A percentile compares a stretch with the other conserved stretches of the same genome.
phyloP scores from a whole-genome alignment of 2,329 filamentous ascomycete genomes.

The Botrytis medusae region DNA sequence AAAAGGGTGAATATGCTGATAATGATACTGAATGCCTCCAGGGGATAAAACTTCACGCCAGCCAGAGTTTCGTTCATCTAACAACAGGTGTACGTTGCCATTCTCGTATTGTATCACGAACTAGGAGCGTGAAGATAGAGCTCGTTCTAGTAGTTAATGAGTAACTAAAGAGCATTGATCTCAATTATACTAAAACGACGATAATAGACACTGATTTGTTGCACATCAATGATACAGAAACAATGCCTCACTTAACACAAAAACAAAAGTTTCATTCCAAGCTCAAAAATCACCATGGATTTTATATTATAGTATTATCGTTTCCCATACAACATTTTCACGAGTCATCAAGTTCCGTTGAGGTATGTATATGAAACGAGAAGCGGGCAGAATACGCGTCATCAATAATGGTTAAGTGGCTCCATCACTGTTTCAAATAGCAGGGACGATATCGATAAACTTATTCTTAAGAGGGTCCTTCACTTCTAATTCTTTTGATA shows the following conservation, averaged over 20 bases:
- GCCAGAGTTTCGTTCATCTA: neutral
- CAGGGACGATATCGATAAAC: neutral
- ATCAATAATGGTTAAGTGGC: neutral
- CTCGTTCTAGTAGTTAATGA: neutral
- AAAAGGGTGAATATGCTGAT: neutral
- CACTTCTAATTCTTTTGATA: neutral
- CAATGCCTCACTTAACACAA: neutral
- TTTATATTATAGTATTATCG: neutral
- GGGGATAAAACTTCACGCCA: neutral
- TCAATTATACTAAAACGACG: neutral
- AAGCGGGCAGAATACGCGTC: neutral
- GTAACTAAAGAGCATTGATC: neutral
- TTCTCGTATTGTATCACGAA: neutral
- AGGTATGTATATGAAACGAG: neutral
- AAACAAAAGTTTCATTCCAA: neutral
- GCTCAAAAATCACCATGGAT: neutral
- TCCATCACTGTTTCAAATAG: neutral
- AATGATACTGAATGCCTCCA: accelerated
- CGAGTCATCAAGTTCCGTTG: neutral
- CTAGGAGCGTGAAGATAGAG: neutral
- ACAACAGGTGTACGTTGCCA: neutral
- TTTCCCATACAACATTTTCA: neutral
- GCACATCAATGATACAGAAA: neutral
- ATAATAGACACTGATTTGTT: neutral
- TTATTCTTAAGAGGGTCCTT: neutral